Evolutionary conservation across 768 basidiomycete genomes (phyloP).

Genomic region (Tulasnella sp.): DNA sequence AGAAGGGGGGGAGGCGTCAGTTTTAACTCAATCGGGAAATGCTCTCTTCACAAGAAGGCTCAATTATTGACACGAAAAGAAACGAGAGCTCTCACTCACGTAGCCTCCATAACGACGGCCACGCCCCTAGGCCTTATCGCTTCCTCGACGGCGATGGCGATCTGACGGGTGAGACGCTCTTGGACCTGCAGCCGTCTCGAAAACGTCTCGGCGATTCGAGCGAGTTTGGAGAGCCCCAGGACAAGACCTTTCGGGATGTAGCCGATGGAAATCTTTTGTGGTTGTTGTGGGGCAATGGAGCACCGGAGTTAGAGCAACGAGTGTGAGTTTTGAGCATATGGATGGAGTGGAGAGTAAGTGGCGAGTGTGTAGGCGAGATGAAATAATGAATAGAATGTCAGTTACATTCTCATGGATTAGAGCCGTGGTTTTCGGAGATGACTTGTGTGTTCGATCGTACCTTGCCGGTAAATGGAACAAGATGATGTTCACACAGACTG

Average conservation of each 20-base stretch:
- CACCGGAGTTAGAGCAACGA: background rate
- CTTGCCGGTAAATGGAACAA: slow-evolving; percentile 96
- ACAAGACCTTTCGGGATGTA: slow-evolving; percentile 96
- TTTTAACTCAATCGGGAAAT: background rate
- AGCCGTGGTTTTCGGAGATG: background rate
- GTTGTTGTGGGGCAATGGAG: background rate
- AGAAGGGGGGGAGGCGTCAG: background rate
- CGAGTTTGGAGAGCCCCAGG: slow-evolving; percentile 89
- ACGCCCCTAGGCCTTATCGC: slow-evolving; percentile 96
- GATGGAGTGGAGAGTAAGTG: too few species aligned
- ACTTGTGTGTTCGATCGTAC: slow-evolving; percentile 36
- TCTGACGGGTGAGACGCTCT: slow-evolving; percentile 94
- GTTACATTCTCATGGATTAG: too few species aligned
- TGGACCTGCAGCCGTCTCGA: slow-evolving; percentile 93
- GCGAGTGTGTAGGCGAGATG: too few species aligned
- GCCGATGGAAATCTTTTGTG: slow-evolving; percentile 76
- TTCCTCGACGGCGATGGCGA: slow-evolving; percentile 95
- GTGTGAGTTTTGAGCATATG: too few species aligned
- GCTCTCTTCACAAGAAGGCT: background rate
- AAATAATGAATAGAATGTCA: too few species aligned
- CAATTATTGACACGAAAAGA: background rate
- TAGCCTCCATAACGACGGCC: slow-evolving; percentile 98
- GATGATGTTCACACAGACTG: slow-evolving; percentile 95
- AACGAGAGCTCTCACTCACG: slow-evolving; percentile 40
- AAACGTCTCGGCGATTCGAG: slow-evolving; percentile 94